These are phyloP conservation scores for Chaetomiaceae sp. DNA, from an alignment of 2,329 filamentous ascomycete genomes.

Conservation along the genomic window DNA sequence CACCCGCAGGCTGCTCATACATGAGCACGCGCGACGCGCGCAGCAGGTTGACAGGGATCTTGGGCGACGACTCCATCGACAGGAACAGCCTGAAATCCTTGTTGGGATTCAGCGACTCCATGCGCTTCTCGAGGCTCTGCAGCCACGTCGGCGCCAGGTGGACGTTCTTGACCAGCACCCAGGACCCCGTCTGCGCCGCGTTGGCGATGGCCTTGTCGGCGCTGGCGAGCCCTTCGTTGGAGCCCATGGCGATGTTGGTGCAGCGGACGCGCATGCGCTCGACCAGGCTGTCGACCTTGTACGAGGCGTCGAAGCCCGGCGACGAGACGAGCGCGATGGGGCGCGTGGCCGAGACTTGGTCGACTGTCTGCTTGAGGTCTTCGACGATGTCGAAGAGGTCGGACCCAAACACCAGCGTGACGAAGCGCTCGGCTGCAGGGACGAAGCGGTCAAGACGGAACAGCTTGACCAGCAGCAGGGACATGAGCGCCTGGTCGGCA, in stretches of 20 bases:
- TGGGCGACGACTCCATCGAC: constrained; percentile 95
- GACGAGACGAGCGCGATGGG: constrained; percentile 92
- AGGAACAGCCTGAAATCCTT: constrained; percentile 90
- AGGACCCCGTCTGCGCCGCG: constrained; percentile 84
- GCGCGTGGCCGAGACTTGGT: constrained; percentile 75
- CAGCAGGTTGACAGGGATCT: constrained; percentile 94
- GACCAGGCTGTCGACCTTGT: constrained; percentile 96
- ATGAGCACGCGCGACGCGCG: constrained; percentile 91
- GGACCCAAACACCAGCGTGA: constrained; percentile 76
- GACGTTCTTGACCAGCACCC: constrained; percentile 99
- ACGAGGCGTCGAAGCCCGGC: constrained; percentile 95
- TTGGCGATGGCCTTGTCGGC: constrained; percentile 94
- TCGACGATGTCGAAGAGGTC: constrained; percentile 79
- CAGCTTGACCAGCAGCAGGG: constrained; percentile 87
- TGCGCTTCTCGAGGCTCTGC: constrained; percentile 92
- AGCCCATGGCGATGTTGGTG: constrained; percentile 98
- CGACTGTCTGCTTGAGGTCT: constrained; percentile 79
- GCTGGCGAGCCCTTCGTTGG: constrained; percentile 84
- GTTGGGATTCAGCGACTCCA: constrained; percentile 92
- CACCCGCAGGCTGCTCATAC: constrained; percentile 96
- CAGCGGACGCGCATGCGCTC: constrained; percentile 77
- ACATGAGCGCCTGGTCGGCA: constrained; percentile 72
- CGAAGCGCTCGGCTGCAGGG: constrained; percentile 87
- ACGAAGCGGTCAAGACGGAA: constrained; percentile 96
- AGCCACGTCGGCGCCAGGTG: constrained; percentile 95